A percentile compares a stretch with the other conserved stretches of the same genome.
phyloP scores from a whole-genome alignment of 805 yeast genomes.

The Kodamaea sagamina region DNA sequence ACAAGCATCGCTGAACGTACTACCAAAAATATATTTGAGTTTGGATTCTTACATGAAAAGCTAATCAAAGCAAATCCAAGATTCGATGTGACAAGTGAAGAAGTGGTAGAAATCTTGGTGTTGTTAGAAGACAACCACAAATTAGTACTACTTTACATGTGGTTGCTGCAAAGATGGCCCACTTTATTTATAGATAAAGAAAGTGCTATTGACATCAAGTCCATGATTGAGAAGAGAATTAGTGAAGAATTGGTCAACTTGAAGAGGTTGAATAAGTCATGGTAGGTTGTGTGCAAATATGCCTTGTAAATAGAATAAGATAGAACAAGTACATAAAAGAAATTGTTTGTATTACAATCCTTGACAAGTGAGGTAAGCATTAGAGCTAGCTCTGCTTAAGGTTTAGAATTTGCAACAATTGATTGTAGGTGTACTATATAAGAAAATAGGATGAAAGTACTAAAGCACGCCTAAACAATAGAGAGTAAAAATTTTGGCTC shows the following conservation, averaged over 20 bases:
- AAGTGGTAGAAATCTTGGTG: constrained; percentile 25
- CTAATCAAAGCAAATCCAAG: constrained; percentile 25
- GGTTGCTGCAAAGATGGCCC: constrained; percentile 90
- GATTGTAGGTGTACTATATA: too few species aligned
- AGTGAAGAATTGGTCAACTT: constrained; percentile 46
- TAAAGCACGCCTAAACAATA: too few species aligned
- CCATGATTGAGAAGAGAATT: constrained; percentile 65
- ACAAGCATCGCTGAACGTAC: constrained; percentile 55
- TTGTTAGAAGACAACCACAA: constrained; percentile 68
- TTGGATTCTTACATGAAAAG: constrained; percentile 31
- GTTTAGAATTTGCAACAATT: too few species aligned
- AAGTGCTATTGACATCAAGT: constrained; percentile 69
- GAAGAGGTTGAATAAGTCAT: constrained; percentile 21
- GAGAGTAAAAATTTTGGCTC: too few species aligned
- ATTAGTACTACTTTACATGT: constrained; percentile 65
- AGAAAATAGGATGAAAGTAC: too few species aligned
- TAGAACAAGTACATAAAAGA: too few species aligned
- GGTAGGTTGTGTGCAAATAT: background rate
- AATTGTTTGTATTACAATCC: too few species aligned
- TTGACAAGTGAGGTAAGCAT: too few species aligned
- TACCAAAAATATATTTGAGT: constrained; percentile 60
- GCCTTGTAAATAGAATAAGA: constrained; percentile 7
- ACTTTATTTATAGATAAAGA: constrained; percentile 74
- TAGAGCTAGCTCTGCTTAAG: too few species aligned
- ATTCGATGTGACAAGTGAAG: constrained; percentile 19